Evolutionary conservation across 164 flowering plant species (phyloP), one percentile per base, ranked within the genome.

Genomic region (Buxus sempervirens): DNA sequence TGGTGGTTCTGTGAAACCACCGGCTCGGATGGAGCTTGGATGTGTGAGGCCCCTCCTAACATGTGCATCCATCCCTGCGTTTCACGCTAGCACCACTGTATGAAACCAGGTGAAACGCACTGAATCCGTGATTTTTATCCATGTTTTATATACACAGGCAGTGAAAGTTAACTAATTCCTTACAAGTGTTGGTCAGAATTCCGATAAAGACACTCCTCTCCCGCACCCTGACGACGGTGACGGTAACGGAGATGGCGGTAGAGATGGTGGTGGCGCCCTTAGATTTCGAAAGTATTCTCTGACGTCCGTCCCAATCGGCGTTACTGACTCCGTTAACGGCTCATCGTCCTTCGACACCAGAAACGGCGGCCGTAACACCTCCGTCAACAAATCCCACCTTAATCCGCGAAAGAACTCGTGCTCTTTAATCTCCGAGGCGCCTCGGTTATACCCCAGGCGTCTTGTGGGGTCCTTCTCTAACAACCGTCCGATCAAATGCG

Each of bases 361-460:
- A 72, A 87, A 90, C 66, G 98, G 97, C 58, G 98, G 98, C 68
- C 98, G 85, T 19, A 70, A 55, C 0, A 90, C 90, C 41, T 91
- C 95, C 78, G 86, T 77, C 27, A 94, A 64, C 27, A 84, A 68
- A 65, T 90, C 97, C 97, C 97, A 94, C 66, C 75, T 68, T 24
- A 94, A 49, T 9, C 94, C 97, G 1, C 69, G 51, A 57, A 95
- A 95, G 72, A 95, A 92, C 61, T 19, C 78, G 63, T 95, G 99
- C 67, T 79, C 79, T 77, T 81, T 92, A 64, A 95, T 84, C 84
- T 89, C 97, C 2, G 42, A 26, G 67, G 97, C 96, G 57, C 99
- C 99, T 3, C 83, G 16, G 20, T 54, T 54, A 59, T 78, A 84
- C 9, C 99, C 99, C 63, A 95, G 54, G 23, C 99, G 77, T 63